These are phyloP conservation scores for Tetracentron sinense DNA, from an alignment of 164 flowering plant species.

Conservation along the genomic window DNA sequence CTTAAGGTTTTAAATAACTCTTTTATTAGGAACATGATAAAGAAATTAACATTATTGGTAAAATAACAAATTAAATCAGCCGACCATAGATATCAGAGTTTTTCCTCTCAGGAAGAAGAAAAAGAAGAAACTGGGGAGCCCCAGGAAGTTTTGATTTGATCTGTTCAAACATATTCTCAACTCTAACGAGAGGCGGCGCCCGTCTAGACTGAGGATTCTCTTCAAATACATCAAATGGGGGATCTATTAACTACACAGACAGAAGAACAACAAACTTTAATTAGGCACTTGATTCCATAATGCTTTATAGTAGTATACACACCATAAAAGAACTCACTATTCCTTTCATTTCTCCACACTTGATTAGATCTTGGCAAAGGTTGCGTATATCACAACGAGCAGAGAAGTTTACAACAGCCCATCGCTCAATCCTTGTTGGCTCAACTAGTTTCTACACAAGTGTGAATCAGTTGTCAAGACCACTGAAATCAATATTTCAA, in stretches of 20 bases:
- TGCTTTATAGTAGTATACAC: background rate
- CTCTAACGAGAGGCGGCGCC: constrained; percentile 44
- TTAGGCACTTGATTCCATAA: background rate
- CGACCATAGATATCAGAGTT: constrained; percentile 63
- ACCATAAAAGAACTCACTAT: constrained; percentile 46
- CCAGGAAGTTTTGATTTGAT: constrained; percentile 48
- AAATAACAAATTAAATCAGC: background rate
- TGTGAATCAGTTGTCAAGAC: background rate
- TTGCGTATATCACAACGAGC: constrained; percentile 61
- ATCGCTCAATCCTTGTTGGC: constrained; percentile 52
- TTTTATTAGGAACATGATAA: too few relatives aligned
- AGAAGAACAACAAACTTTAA: too few relatives aligned
- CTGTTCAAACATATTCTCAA: constrained; percentile 57
- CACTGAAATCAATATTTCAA: background rate
- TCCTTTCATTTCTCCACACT: constrained; percentile 64
- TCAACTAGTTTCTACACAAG: constrained; percentile 53
- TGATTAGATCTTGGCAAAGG: constrained; percentile 44
- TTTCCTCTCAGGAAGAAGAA: constrained; percentile 57
- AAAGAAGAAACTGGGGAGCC: constrained; percentile 52
- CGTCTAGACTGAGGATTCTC: constrained; percentile 41
- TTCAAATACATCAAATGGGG: constrained; percentile 48
- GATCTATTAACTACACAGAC: constrained; percentile 17
- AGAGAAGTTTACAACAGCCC: constrained; percentile 90
- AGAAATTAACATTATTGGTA: background rate
- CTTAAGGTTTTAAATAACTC: constrained; percentile 5